Percentiles rank a stretch among this genome's conserved stretches.
phyloP scores from a whole-genome alignment of 2,329 filamentous ascomycete genomes.

The Huntiella decipiens region DNA sequence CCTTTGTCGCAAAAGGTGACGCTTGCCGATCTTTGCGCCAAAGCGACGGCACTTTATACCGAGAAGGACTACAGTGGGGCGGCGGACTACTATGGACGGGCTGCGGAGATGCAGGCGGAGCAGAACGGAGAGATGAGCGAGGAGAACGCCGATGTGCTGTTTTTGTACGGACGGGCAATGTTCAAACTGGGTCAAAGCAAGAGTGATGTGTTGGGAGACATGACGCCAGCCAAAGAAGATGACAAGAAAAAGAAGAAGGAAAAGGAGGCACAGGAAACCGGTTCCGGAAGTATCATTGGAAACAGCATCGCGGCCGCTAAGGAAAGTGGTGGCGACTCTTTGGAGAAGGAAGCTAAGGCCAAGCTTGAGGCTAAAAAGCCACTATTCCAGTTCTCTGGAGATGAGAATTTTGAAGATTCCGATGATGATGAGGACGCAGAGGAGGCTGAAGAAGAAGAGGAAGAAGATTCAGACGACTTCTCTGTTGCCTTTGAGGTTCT shows the following conservation, averaged over 20 bases:
- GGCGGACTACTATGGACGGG: slow-evolving; percentile 71
- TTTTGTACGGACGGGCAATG: slow-evolving; percentile 79
- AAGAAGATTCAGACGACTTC: slow-evolving; percentile 53
- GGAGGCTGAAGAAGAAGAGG: slow-evolving; percentile 26
- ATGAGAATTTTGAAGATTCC: slow-evolving; percentile 78
- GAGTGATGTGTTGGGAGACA: slow-evolving; percentile 81
- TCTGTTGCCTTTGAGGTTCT: slow-evolving; percentile 70
- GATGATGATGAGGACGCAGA: slow-evolving; percentile 41
- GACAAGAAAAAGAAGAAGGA: slow-evolving; percentile 16
- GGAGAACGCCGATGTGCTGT: slow-evolving; percentile 83
- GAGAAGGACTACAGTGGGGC: slow-evolving; percentile 78
- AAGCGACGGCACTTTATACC: slow-evolving; percentile 68
- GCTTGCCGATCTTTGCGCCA: slow-evolving; percentile 59
- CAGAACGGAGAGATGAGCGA: slow-evolving; percentile 83
- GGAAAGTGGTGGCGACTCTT: not conserved
- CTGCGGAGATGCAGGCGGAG: slow-evolving; percentile 74
- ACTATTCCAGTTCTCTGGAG: slow-evolving; percentile 80
- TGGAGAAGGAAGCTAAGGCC: slow-evolving; percentile 19
- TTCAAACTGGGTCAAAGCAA: slow-evolving; percentile 90
- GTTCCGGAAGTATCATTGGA: slow-evolving; percentile 21
- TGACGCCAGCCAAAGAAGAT: slow-evolving; percentile 39
- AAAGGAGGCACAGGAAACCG: slow-evolving; percentile 21
- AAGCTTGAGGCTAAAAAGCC: slow-evolving; percentile 39
- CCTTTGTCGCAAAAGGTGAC: slow-evolving; percentile 23
- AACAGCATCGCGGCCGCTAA: slow-evolving; percentile 27